Evolutionary conservation across 1,284 basidiomycete species (phyloP), one percentile per base, ranked within the genome.

Genomic region (Volvariella surrecta): DNA sequence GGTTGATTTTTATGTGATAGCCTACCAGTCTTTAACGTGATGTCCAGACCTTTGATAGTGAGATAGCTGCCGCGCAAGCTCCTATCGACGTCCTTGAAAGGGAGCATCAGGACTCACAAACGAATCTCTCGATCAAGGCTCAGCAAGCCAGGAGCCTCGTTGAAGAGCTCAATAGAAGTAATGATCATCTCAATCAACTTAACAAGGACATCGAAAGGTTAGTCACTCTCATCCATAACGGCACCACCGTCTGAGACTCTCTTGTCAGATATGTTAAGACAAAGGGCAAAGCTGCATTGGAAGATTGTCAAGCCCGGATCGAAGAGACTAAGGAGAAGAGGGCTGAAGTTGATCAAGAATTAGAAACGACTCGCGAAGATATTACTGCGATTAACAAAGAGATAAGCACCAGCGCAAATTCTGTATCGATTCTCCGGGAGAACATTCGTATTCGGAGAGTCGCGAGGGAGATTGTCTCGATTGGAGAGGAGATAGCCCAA

Each of bases 361-460:
- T 87, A 21, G 79, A 83, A 50, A 58, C 57, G 17, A 63, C 72
- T 30, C 76, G 83, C 28, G 67, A 71, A 37, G 63, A 57, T 19
- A 72, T 85, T 28, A 62, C 65, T 22, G 63, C 61, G 24, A 71
- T 86, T 32, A 80, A 86, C 53, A 80, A 76, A 54, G 82, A 85
- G 55, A 80, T 89, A 58, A 77, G 78, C 54, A 79, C 84, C 51
- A 76, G 85, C 42, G 81, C 79, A 40, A 75, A 80, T 32, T 75
- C 75, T 11, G 62, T 81, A 40, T 73, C 77, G 15, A 94, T 89
- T 59, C 70, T 97, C 50, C 79, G 83, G 48, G 87, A 92, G 59
- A 99, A 98, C 58, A 67, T 94, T 37, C 81, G 87, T 7, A 79
- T 89, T 48, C 73, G 91, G 41, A 76, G 77, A 54, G 70, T 92